These are phyloP conservation scores for Penicillium dipodomyicola DNA, from an alignment of 495 filamentous ascomycete species.

Conservation along the genomic window DNA sequence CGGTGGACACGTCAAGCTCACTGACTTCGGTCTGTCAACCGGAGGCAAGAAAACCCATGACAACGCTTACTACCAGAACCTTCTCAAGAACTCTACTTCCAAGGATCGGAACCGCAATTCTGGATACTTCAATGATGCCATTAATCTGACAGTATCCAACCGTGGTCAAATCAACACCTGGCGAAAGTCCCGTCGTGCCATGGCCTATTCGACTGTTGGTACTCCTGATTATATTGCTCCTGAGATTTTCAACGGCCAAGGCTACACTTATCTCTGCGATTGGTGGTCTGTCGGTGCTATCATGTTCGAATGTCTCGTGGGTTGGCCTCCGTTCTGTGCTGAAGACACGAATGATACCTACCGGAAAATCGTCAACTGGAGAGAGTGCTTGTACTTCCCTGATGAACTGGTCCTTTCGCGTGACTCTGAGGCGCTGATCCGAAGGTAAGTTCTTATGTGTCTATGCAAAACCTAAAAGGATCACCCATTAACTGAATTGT, in stretches of 20 bases:
- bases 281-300: conserved; percentile 99
- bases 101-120: conserved; percentile 73
- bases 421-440: conserved; percentile 83
- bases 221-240: conserved; percentile 99
- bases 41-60: conserved; percentile 98
- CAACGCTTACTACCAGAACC: conserved; percentile 95
- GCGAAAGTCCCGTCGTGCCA: conserved; percentile 89
- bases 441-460: conserved; percentile 55
- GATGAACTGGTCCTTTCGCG: conserved; percentile 85
- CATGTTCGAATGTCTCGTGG: conserved; percentile 99
- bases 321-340: conserved; percentile 98
- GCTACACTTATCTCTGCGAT: conserved; percentile 94
- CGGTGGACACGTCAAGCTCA: conserved; percentile 95
- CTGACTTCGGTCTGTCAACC: conserved; percentile 96
- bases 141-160: conserved; percentile 97
- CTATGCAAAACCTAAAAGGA: background rate
- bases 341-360: conserved; percentile 98
- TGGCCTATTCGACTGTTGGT: conserved; percentile 97
- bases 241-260: conserved; percentile 94
- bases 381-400: conserved; percentile 91
- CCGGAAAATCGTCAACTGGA: conserved; percentile 99
- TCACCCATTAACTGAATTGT: conserved; percentile 16
- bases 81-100: conserved; percentile 81
- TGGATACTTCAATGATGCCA: conserved; percentile 87
- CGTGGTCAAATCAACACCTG: conserved; percentile 96